Evolutionary conservation across 176 grass and related monocot species (phyloP).

Genomic region (Carex myosuroides): DNA sequence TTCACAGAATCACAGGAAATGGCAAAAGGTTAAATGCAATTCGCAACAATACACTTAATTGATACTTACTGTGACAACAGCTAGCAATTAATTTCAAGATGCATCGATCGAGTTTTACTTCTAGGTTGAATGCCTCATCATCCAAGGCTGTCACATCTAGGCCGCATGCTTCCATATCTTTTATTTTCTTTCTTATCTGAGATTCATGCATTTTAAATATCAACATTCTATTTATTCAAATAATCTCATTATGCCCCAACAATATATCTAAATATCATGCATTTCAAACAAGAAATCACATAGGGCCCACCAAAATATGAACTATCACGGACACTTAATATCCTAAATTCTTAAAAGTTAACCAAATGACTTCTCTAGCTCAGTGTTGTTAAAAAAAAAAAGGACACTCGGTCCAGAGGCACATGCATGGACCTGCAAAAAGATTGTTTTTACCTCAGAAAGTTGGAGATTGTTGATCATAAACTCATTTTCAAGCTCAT

Average conservation of each 20-base stretch:
- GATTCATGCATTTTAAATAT: constrained; percentile 21
- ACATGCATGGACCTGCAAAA: constrained; percentile 5
- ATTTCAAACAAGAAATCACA: background rate
- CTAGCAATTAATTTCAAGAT: constrained; percentile 87
- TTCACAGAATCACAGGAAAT: background rate
- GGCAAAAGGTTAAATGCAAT: background rate
- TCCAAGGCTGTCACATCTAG: constrained; percentile 52
- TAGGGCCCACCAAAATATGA: background rate
- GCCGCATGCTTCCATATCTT: constrained; percentile 37
- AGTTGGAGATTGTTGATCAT: constrained; percentile 71
- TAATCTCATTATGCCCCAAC: constrained; percentile 18
- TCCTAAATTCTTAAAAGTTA: background rate
- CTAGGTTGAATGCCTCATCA: constrained; percentile 74
- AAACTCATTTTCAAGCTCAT: constrained; percentile 86
- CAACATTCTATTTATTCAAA: background rate
- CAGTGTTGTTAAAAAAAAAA: background rate
- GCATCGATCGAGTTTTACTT: constrained; percentile 80
- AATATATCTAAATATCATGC: constrained; percentile 8
- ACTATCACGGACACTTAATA: background rate
- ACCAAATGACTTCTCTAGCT: background rate
- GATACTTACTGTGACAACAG: constrained; percentile 75
- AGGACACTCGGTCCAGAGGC: background rate
- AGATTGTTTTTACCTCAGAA: constrained; percentile 52
- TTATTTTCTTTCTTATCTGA: constrained; percentile 72
- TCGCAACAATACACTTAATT: constrained; percentile 24